Base-by-base conservation (phyloP, 768 basidiomycete genomes). In the Naematelia encephala region DNA sequence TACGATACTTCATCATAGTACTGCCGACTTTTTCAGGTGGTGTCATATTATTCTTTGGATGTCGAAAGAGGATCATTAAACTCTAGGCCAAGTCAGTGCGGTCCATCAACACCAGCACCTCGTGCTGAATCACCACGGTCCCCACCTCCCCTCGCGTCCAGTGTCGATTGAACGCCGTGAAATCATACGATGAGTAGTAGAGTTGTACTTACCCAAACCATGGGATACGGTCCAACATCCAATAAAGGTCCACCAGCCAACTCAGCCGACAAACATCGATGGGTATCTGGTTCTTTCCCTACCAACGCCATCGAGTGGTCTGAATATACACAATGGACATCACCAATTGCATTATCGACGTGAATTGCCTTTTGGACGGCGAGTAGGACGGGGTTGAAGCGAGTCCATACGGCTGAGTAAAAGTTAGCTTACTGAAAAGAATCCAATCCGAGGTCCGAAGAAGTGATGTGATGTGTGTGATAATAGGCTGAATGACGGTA, bases 231-330 rank as follows among this genome's bases (percentile, higher is more conserved):
- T 30, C 77, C 78, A 10, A 79, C 59, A 59, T 79, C 78, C 19
- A 78, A 62, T 5, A 78, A 62, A 0, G 72, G 66, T 16, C 77
- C 75, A 3, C 78, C 78, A 1, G 74, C 77, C 2, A 75, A 59
- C 19, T 69, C 59, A 0, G 76, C 70, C 55, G 70, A 68, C 23
- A 75, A 60, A 4, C 74, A 26, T 4, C 77, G 62, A 59, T 78
- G 71, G 46, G 46, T 47, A 21, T 47, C 46, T n/a, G 46, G 46
- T 16, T 39, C 34, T 16, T 8, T 8, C 8, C 16, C 34, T 5
- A 47, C 10, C 16, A 19, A 11, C 5, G 8, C 46, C 62, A 74
- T 65, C 12, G 69, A 71, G 16, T 70, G 68, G 47, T 77, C 75
- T 2, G 72, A 64, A 19, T 62, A 61, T 4, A 77, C 53, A n/a